Evolutionary conservation across 1,284 basidiomycete genomes (phyloP), one percentile per base, ranked within the genome.

Genomic region (Fomitopsis palustris): DNA sequence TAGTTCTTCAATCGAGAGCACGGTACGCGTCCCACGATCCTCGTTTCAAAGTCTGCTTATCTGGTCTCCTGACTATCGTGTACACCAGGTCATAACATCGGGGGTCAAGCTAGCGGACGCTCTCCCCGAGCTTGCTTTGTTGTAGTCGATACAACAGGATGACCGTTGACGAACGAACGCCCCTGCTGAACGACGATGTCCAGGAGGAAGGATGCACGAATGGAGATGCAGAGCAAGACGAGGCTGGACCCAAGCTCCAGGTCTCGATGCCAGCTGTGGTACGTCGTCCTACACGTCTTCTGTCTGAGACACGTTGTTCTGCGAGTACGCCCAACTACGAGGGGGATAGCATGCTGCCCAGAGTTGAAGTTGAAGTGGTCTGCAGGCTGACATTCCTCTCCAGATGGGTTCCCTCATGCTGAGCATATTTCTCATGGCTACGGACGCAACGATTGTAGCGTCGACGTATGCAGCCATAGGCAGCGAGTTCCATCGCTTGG

Each of bases 391-490:
- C 51, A 3, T 55, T 9, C 37, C 10, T 14, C 54, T 19, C 2
- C 61, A 85, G 83, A 71, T 86, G 35, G 69, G 81, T 49, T 83
- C 85, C 7, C 78, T 86, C 78, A 75, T 80, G 6, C 70, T 86
- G 37, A 84, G 84, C 3, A 81, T 83, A 1, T 84, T 86, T 62
- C 73, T 87, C 1, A 75, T 78, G 10, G 82, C 84, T 1, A 80
- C 85, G 79, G 84, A 87, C 66, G 75, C 74, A 39, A 87, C 83
- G 0, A 84, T 87, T 49, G 79, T 87, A 42, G 78, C 83, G 14
- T 83, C 84, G 0, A 74, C 84, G 0, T 86, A 85, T 64, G 83
- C 84, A 5, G 74, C 81, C 1, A 87, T 87, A 56, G 85, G 85
- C 12, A 86, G 78, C 64, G 83, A 87, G 61, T 73, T 87, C 12